These are phyloP conservation scores for Lipomyces chichibuensis DNA, from an alignment of 805 yeast species.

Conservation along the genomic window DNA sequence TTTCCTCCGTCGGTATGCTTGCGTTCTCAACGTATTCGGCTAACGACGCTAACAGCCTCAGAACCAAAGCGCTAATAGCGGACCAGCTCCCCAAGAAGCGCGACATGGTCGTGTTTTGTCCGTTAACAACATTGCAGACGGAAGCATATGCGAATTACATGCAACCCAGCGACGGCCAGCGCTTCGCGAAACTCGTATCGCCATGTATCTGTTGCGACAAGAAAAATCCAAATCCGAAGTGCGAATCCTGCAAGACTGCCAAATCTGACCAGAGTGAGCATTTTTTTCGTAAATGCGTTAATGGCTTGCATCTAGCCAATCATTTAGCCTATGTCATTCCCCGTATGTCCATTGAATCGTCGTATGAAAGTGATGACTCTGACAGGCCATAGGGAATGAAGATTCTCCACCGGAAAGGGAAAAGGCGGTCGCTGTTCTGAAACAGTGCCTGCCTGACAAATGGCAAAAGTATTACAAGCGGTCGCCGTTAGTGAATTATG, in stretches of 20 bases:
- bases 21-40: not conserved
- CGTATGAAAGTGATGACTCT: not conserved
- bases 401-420: conserved; percentile 3
- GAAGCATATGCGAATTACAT: conserved; percentile 29
- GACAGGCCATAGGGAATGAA: conserved; percentile 14
- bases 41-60: not conserved
- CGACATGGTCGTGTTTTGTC: conserved; percentile 30
- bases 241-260: conserved; percentile 1
- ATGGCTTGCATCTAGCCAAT: conserved; percentile 21
- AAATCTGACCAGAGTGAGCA: conserved; percentile 8
- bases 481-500: conserved; percentile 22
- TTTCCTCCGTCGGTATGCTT: conserved; percentile 17
- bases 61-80: conserved; percentile 31
- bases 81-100: conserved; percentile 32
- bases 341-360: conserved; percentile 3
- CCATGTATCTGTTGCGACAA: conserved; percentile 12
- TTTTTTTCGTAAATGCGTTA: conserved; percentile 18
- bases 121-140: conserved; percentile 18
- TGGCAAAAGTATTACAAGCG: conserved; percentile 14
- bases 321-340: conserved; percentile 32
- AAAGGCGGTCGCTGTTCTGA: conserved; percentile 9
- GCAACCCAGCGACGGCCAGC: conserved; percentile 8
- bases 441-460: conserved; percentile 21
- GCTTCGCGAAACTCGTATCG: not conserved
- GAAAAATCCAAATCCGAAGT: not conserved